phyloP scores from a whole-genome alignment of 768 basidiomycete genomes.

The Roridomyces roridus region DNA sequence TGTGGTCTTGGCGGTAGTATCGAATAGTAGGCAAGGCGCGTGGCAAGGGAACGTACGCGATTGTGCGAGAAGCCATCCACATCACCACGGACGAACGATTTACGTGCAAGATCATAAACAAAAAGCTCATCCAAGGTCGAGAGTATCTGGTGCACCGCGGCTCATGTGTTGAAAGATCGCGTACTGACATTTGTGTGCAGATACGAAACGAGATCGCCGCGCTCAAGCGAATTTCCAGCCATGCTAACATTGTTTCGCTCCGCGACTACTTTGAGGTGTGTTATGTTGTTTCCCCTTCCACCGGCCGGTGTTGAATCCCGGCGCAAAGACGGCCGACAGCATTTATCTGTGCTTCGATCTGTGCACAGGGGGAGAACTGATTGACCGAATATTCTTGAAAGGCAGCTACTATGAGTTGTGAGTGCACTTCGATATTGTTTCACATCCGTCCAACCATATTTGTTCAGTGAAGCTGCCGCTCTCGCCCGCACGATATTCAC shows the following conservation, averaged over 20 bases:
- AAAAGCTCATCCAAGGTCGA: conserved; percentile 63
- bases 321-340: conserved; percentile 93
- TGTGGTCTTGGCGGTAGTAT: conserved; percentile 52
- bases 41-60: conserved; percentile 91
- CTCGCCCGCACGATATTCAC: conserved; percentile 86
- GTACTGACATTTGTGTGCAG: too few relatives aligned
- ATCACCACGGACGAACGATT: conserved; percentile 90
- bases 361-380: conserved; percentile 97
- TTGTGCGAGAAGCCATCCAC: conserved; percentile 93
- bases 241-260: conserved; percentile 74
- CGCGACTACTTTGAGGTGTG: conserved; percentile 79
- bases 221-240: conserved; percentile 75
- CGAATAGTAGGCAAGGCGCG: conserved; percentile 87
- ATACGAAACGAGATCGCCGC: conserved; percentile 78
- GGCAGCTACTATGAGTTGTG: conserved; percentile 95
- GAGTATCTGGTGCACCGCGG: conserved; percentile 99
- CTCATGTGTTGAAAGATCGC: too few relatives aligned
- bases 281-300: not conserved
- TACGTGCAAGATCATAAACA: conserved; percentile 79
- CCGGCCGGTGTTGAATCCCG: too few relatives aligned
- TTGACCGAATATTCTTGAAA: conserved; percentile 96
- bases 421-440: conserved; percentile 31
- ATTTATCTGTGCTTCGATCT: conserved; percentile 95
- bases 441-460: conserved; percentile 5
- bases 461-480: conserved; percentile 79